Evolutionary conservation across 495 filamentous ascomycete species (phyloP).

Genomic region (Hypoxylon subgilvum): DNA sequence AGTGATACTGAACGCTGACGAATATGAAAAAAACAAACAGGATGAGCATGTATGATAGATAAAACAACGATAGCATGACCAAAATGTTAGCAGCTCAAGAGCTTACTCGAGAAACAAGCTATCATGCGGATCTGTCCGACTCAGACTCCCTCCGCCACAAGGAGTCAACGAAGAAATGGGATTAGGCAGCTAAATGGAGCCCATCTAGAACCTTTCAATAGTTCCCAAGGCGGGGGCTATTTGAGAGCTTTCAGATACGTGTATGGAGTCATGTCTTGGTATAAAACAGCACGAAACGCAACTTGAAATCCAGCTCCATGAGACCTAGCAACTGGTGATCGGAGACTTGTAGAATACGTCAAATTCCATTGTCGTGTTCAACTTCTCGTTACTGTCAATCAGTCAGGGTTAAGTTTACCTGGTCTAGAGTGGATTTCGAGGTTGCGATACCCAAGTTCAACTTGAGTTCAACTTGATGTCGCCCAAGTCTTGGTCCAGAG

Average conservation of each 20-base stretch:
- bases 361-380: neutral
- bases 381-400: too few species aligned
- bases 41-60: neutral
- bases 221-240: too few species aligned
- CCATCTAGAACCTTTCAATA: slow-evolving; percentile 9
- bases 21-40: neutral
- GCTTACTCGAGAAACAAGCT: neutral
- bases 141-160: neutral
- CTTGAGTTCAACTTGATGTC: too few species aligned
- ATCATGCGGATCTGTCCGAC: neutral
- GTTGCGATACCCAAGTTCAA: too few species aligned
- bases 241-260: too few species aligned
- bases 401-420: too few species aligned
- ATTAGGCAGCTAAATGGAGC: neutral
- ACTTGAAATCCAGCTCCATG: slow-evolving; percentile 14
- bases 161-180: neutral
- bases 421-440: too few species aligned
- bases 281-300: slow-evolving; percentile 10
- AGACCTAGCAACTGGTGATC: neutral
- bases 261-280: too few species aligned
- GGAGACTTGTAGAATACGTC: neutral
- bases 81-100: neutral
- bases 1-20: neutral
- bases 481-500: too few species aligned
- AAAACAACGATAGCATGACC: neutral